These are phyloP conservation scores for Candida labiduridarum DNA, from an alignment of 1,139 yeast species.

Conservation along the genomic window DNA sequence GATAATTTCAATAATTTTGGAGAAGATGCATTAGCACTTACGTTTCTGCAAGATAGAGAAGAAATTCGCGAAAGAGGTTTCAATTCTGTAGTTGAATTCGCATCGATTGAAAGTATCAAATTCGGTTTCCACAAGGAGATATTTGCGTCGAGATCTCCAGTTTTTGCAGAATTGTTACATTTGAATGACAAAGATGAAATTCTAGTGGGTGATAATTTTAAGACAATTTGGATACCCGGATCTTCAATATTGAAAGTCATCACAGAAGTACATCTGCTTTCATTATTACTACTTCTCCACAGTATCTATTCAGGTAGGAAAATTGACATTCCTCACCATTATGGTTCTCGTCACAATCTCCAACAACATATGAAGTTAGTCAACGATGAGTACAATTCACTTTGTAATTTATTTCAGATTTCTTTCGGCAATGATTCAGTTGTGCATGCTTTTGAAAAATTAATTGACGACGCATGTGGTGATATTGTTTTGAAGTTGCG, in stretches of 20 bases:
- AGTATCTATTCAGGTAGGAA: constrained; percentile 35
- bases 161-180: constrained; percentile 26
- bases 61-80: constrained; percentile 19
- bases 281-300: constrained; percentile 37
- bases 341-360: constrained; percentile 12
- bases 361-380: constrained; percentile 13
- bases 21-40: constrained; percentile 15
- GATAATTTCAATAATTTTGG: constrained; percentile 18
- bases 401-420: constrained; percentile 12
- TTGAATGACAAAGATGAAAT: constrained; percentile 18
- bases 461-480: constrained; percentile 20
- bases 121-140: constrained; percentile 37
- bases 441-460: constrained; percentile 15
- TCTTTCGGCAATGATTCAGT: constrained; percentile 1
- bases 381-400: constrained; percentile 13
- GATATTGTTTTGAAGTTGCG: constrained; percentile 33
- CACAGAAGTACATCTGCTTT: constrained; percentile 23
- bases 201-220: constrained; percentile 21
- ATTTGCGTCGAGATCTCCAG: constrained; percentile 29
- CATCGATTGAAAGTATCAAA: constrained; percentile 18
- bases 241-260: constrained; percentile 20
- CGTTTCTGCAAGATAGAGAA: constrained; percentile 8
- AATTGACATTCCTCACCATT: constrained; percentile 14
- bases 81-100: constrained; percentile 29
- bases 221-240: constrained; percentile 24